Base-by-base conservation (phyloP, 352 stramenopile genomes). In the Phytophthora palmivora region DNA sequence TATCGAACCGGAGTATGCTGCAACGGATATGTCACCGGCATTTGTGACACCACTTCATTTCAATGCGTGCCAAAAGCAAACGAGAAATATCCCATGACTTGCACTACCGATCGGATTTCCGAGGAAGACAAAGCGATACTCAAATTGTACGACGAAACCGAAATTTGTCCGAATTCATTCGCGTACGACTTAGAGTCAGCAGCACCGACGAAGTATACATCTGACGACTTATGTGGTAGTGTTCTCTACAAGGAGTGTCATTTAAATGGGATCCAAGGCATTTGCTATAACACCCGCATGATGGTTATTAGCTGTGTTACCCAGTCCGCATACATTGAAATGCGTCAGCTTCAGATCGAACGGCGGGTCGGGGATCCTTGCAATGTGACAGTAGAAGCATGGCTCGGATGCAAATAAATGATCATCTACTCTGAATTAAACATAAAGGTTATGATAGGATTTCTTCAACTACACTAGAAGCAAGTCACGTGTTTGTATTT, bases 221-320 rank as follows among this genome's bases (percentile, higher is more conserved):
- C 65, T 0, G 72, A 84, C 16, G 48, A 42, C 0, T 36, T 72
- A 4, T 84, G 72, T 52, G 60, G 59, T 6, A 63, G 70, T n/a
- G 44, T 58, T 19, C 58, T 77, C 37, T 79, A 67, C 55, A 73
- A 71, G 48, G 33, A 72, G 36, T 80, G 76, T 50, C 42, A 18
- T 1, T 4, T 74, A 8, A 58, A 60, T 28, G 60, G 55, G 15
- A 30, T 50, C 2, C 50, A 69, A 15, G 76, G 73, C 5, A 77
- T 85, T 38, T 82, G 73, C 52, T 79, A 71, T 34, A 85, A 79
- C 54, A 68, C 60, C 18, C 74, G 70, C 15, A 76, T 85, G 73
- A 67, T 70, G 58, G 67, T 82, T 3, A 67, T 82, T 21, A 61
- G 68, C 24, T 84, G 75, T 43, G 57, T 75, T 11, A 68, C 67